Conservation (phyloP, 2,329 filamentous ascomycete genomes). For the Trichoderma lentiforme region DNA sequence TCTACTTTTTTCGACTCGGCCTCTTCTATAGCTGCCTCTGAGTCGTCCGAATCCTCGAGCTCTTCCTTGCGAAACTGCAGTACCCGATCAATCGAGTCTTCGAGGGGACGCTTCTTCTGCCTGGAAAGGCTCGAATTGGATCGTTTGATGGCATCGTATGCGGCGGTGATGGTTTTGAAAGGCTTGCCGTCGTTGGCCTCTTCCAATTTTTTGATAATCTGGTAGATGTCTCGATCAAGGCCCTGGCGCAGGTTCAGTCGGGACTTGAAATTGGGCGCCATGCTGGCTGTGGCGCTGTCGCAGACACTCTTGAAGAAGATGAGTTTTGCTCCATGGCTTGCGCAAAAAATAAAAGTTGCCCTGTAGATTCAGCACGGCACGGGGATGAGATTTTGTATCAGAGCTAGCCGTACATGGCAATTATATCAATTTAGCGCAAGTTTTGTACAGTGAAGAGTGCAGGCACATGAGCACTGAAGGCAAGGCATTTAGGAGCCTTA, state of each 20-base stretch:
- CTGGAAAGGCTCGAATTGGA: conserved; percentile 87
- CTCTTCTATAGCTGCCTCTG: conserved; percentile 47
- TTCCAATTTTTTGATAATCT: conserved; percentile 72
- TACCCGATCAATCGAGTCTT: conserved; percentile 82
- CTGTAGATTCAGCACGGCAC: background rate
- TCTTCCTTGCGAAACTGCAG: conserved; percentile 70
- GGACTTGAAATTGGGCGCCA: conserved; percentile 18
- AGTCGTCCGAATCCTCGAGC: conserved; percentile 51
- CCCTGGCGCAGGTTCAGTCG: conserved; percentile 26
- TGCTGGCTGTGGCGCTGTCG: conserved; percentile 12
- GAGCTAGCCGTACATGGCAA: background rate
- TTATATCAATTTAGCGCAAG: background rate
- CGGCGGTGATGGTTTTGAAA: conserved; percentile 50
- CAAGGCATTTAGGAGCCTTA: background rate
- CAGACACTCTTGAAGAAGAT: background rate
- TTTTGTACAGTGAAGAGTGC: background rate
- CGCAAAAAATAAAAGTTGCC: background rate
- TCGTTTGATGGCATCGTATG: conserved; percentile 76
- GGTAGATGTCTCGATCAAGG: conserved; percentile 71
- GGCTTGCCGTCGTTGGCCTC: conserved; percentile 57
- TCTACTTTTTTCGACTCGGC: conserved; percentile 30
- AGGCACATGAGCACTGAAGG: background rate
- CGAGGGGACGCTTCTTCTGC: conserved; percentile 74
- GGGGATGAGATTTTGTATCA: background rate
- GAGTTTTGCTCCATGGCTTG: background rate